A percentile compares a stretch with the other conserved stretches of the same genome.
phyloP scores from a whole-genome alignment of 2,329 filamentous ascomycete genomes.

The Aureobasidium sp. region DNA sequence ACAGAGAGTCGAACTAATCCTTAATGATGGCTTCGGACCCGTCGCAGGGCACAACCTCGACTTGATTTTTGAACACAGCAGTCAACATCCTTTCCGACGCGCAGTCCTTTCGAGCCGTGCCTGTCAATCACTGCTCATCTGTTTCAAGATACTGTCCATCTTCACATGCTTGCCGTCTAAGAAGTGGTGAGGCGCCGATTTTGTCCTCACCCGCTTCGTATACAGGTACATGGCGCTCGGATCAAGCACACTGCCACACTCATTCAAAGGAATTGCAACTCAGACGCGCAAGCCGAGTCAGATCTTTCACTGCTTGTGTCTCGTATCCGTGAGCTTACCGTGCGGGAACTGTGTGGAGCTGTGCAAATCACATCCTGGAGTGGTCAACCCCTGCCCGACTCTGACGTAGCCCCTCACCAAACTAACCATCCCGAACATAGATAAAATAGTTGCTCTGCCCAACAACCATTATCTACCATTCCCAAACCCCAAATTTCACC shows the following conservation, averaged over 20 bases:
- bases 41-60: not conserved
- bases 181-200: no score
- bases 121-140: conserved; percentile 1
- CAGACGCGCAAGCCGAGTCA: conserved; percentile 12
- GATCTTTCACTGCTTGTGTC: conserved; percentile 9
- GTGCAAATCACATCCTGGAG: conserved; percentile 1
- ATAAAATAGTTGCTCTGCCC: not conserved
- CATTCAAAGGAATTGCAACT: not conserved
- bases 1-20: not conserved
- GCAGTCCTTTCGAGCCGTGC: not conserved
- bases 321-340: conserved; percentile 8
- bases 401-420: not conserved
- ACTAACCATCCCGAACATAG: not conserved
- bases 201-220: not conserved
- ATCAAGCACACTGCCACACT: conserved; percentile 9
- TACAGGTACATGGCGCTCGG: not conserved
- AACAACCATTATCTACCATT: not conserved
- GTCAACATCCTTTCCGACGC: not conserved
- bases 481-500: not conserved
- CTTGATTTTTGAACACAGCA: not conserved
- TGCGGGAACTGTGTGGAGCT: conserved; percentile 7
- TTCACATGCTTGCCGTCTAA: not conserved
- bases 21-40: not conserved
- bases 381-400: not conserved
- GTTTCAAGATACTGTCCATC: not conserved